Evolutionary conservation across 192 early-diverging fungal genomes (phyloP).

Genomic region (Paraglomus brasilianum): DNA sequence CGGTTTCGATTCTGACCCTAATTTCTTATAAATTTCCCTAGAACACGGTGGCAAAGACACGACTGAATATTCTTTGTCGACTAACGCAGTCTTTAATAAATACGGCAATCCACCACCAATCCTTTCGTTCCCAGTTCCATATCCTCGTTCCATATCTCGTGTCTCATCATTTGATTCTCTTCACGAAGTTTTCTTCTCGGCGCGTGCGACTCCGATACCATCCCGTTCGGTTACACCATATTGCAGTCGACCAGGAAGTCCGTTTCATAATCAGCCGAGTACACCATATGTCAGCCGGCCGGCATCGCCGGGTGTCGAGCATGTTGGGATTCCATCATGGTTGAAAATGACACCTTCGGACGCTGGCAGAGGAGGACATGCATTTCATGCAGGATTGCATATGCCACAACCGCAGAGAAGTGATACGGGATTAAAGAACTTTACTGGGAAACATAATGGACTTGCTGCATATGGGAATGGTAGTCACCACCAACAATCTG

Average conservation of each 20-base stretch:
- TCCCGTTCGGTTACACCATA: slow-evolving; percentile 14
- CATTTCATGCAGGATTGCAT: no score
- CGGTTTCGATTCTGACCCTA: no score
- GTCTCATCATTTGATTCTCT: slow-evolving; percentile 26
- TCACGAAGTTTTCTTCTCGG: slow-evolving; percentile 25
- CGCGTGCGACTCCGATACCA: slow-evolving; percentile 12
- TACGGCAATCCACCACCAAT: slow-evolving; percentile 12
- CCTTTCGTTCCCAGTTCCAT: slow-evolving; percentile 5
- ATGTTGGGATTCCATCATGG: slow-evolving; percentile 15
- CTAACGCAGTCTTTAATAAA: background rate
- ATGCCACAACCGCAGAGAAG: no score
- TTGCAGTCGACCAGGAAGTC: background rate
- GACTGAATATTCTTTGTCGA: slow-evolving; percentile 7
- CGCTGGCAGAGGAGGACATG: background rate
- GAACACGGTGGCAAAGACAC: slow-evolving; percentile 24
- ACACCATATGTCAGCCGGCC: slow-evolving; percentile 8
- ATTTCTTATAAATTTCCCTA: background rate
- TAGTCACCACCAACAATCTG: no score
- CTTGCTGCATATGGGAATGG: no score
- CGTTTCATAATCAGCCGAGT: background rate
- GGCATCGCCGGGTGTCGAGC: slow-evolving; percentile 19
- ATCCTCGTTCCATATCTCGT: background rate
- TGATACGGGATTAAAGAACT: no score
- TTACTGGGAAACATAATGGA: no score
- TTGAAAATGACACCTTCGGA: slow-evolving; percentile 22